Evolutionary conservation across 208 protist genomes (phyloP), one percentile per base, ranked within the genome.

Genomic region (Trypanosoma mega): DNA sequence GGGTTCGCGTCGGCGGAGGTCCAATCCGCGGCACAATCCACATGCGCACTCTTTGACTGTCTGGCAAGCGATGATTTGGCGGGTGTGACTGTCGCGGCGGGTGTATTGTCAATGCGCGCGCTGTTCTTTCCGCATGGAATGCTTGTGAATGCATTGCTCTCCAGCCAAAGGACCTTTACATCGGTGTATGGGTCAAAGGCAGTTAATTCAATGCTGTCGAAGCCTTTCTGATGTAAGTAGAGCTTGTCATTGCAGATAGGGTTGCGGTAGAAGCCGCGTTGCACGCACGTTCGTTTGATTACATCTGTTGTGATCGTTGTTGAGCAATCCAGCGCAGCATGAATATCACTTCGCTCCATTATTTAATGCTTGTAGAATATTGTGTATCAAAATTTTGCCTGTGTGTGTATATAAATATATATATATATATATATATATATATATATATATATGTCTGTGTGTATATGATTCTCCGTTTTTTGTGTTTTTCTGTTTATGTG

Each of bases 171-270:
- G 11, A 93, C 81, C 66, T 91, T 94, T 11, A 97, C 76, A 50
- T 93, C 88, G 1, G 82, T 90, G 77, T 95, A 95, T 0, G 67
- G 76, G 20, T 83, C 79, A 64, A 95, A 92, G 12, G 89, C 89
- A 37, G 56, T 68, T n/a, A 78, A 67, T 14, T 92, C 81, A 43
- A 98, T 92, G 50, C 57, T 73, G 41, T 80, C 72, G 54, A 92
- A 97, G 11, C 90, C 87, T 56, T 96, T 93, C 63, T 88, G 84
- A 66, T 98, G 96, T 16, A 98, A 66, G 55, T 97, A 98, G 6
- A 98, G 74, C 47, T 82, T 96, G 18, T 98, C 94, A 71, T 98
- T 98, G 63, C 96, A 94, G 33, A 87, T 55, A 2, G 93, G 93
- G 49, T 94, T 98, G 30, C 75, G 71, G 63, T 97, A 98, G 36